phyloP scores from a whole-genome alignment of 345 rosid species.

The Bruguiera sexangula region DNA sequence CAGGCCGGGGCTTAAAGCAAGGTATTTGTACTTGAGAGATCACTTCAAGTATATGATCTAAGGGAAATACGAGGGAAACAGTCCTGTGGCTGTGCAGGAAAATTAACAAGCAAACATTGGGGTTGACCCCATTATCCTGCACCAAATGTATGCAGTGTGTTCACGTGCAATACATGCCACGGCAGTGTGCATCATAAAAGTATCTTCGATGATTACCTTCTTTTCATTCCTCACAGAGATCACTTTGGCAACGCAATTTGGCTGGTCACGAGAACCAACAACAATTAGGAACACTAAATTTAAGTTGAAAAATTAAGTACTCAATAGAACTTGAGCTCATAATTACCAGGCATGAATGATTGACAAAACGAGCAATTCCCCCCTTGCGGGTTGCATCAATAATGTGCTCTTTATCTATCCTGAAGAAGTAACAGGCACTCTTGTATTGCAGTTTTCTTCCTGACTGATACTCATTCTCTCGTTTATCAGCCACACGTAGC shows the following conservation, averaged over 20 bases:
- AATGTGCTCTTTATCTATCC: conserved; percentile 57
- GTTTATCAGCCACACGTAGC: conserved; percentile 45
- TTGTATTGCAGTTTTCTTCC: conserved; percentile 55
- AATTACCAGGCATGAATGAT: conserved; percentile 57
- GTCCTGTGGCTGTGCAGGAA: not conserved
- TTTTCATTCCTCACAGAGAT: conserved; percentile 51
- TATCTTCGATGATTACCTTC: conserved; percentile 34
- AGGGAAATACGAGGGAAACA: not conserved
- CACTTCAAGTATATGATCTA: not conserved
- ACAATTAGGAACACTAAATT: conserved; percentile 14
- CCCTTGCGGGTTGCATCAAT: conserved; percentile 58
- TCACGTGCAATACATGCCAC: not conserved
- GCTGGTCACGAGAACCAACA: conserved; percentile 34
- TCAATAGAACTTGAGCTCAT: not conserved
- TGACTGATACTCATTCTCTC: conserved; percentile 48
- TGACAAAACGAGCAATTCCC: conserved; percentile 62
- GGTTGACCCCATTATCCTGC: not conserved
- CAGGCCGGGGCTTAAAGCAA: not conserved
- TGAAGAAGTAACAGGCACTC: conserved; percentile 61
- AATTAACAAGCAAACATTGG: not conserved
- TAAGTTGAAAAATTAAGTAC: not conserved
- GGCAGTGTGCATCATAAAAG: no score
- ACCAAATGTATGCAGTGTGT: not conserved
- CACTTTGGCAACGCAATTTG: conserved; percentile 57
- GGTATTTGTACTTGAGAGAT: not conserved